Evolutionary conservation across 139 green algal species (phyloP).

Genomic region (Chlorella vulgaris): DNA sequence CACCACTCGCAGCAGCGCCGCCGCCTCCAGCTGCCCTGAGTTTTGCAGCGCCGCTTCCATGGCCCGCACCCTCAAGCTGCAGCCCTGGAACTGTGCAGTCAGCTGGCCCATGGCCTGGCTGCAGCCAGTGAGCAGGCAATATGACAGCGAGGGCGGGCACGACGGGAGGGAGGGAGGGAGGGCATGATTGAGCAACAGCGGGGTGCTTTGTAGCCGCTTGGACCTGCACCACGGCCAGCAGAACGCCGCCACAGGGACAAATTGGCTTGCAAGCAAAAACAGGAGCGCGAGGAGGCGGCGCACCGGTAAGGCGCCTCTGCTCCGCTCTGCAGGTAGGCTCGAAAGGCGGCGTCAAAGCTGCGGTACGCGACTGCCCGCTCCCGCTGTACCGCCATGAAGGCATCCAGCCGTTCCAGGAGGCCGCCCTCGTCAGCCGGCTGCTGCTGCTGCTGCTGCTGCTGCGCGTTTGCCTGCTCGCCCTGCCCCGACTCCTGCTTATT

Average conservation of each 20-base stretch:
- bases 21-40: constrained; percentile 20
- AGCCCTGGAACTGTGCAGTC: constrained; percentile 33
- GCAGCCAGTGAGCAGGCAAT: constrained; percentile 4
- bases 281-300: not conserved
- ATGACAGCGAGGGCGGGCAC: not conserved
- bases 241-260: not conserved
- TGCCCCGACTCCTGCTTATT: no score
- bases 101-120: constrained; percentile 27
- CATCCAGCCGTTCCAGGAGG: constrained; percentile 24
- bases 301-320: constrained; percentile 31
- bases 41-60: constrained; percentile 1
- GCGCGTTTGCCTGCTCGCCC: not conserved
- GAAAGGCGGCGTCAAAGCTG: constrained; percentile 17
- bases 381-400: constrained; percentile 28
- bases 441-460: not conserved
- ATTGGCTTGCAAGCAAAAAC: not conserved
- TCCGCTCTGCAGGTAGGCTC: constrained; percentile 2
- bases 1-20: constrained; percentile 43
- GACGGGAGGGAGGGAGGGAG: not conserved
- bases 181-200: not conserved
- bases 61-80: constrained; percentile 29
- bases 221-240: not conserved
- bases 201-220: not conserved
- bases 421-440: not conserved
- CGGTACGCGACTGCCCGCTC: constrained; percentile 35